These are phyloP conservation scores for Vaccinium corymbosum DNA, from an alignment of 148 eudicot species.

Conservation along the genomic window DNA sequence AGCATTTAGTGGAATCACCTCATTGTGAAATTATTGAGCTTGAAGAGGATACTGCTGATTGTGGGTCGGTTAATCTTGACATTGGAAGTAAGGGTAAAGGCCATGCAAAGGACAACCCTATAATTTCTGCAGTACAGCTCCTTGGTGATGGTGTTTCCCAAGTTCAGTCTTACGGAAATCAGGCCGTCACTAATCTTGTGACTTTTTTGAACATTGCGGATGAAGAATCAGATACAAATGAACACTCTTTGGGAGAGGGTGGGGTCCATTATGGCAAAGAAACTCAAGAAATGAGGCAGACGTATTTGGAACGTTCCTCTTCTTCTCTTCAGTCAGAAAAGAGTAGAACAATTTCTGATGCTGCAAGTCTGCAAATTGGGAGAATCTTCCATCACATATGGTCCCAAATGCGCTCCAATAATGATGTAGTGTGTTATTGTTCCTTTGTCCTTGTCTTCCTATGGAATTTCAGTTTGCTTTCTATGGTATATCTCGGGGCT, in stretches of 20 bases:
- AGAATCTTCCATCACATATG: conserved; percentile 74
- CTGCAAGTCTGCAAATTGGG: conserved; percentile 67
- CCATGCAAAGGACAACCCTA: conserved; percentile 61
- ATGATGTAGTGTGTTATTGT: conserved; percentile 92
- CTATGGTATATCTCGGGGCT: conserved; percentile 90
- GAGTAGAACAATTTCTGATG: conserved; percentile 61
- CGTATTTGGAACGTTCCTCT: conserved; percentile 41
- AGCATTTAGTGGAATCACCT: conserved; percentile 40
- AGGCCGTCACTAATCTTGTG: conserved; percentile 83
- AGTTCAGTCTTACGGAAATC: conserved; percentile 91
- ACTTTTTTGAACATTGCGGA: conserved; percentile 70
- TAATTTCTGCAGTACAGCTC: conserved; percentile 81
- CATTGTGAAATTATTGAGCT: conserved; percentile 73
- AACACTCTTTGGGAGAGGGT: conserved; percentile 45
- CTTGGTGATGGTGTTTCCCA: conserved; percentile 96
- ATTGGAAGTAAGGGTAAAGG: conserved; percentile 41
- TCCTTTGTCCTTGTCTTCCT: conserved; percentile 86
- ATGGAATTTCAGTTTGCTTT: conserved; percentile 97
- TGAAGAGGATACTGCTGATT: conserved; percentile 43
- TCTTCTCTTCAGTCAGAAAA: conserved; percentile 78
- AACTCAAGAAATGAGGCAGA: conserved; percentile 31
- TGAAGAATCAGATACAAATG: conserved; percentile 57
- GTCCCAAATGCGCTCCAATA: conserved; percentile 93
- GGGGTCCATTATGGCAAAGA: conserved; percentile 37
- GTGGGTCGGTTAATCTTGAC: conserved; percentile 25